Conservation (phyloP, 176 grass and related monocot species). For the Musa troglodytarum region DNA sequence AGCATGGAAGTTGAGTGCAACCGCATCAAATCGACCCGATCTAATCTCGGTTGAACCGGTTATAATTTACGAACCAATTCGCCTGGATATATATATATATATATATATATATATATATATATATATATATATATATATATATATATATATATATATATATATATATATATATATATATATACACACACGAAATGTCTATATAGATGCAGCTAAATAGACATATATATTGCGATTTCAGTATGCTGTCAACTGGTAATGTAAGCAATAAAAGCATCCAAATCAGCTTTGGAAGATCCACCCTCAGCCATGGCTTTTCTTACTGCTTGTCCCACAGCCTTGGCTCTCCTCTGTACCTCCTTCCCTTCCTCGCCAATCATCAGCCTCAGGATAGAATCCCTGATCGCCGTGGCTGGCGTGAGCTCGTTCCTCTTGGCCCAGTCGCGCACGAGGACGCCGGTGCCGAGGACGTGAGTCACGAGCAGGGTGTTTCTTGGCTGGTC, state of each 20-base stretch:
- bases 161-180: too few relatives aligned
- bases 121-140: too few relatives aligned
- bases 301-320: not conserved
- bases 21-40: too few relatives aligned
- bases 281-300: not conserved
- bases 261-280: not conserved
- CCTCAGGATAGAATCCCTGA: not conserved
- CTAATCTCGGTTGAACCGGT: too few relatives aligned
- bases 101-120: too few relatives aligned
- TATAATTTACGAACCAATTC: too few relatives aligned
- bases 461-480: slow-evolving; percentile 21
- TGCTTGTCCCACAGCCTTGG: not conserved
- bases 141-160: too few relatives aligned
- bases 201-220: too few relatives aligned
- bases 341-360: not conserved
- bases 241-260: not conserved
- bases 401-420: not conserved
- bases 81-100: too few relatives aligned
- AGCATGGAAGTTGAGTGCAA: too few relatives aligned
- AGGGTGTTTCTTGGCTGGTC: slow-evolving; percentile 62
- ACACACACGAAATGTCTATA: too few relatives aligned
- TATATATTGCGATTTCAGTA: not conserved
- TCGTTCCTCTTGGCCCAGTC: not conserved
- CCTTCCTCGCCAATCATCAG: slow-evolving; percentile 6
- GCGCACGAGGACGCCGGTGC: not conserved